phyloP scores from a whole-genome alignment of 306 rosid species.

The Coriaria nepalensis region DNA sequence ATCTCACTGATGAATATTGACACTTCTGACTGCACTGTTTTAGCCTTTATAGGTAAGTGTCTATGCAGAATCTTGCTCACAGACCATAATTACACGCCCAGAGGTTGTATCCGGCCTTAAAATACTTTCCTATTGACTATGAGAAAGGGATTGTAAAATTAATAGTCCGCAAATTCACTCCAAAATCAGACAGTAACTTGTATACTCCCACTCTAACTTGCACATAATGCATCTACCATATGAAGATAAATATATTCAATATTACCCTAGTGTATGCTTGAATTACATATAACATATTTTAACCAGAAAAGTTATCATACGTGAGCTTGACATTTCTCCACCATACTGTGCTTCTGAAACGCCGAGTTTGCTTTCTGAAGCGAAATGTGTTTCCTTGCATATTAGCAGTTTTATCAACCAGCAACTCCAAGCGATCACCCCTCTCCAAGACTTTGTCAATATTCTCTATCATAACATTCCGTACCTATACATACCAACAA shows the following conservation, averaged over 20 bases:
- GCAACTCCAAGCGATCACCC: conserved; percentile 90
- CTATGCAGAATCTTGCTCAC: too few species aligned
- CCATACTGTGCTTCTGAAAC: conserved; percentile 84
- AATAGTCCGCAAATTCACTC: too few species aligned
- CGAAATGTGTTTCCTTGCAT: conserved; percentile 96
- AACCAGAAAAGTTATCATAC: conserved; percentile 31
- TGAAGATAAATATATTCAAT: background rate
- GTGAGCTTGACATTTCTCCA: conserved; percentile 95
- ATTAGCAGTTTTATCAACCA: conserved; percentile 82
- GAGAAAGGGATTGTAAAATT: too few species aligned
- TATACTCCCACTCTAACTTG: too few species aligned
- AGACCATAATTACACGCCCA: too few species aligned
- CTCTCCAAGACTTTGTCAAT: conserved; percentile 92
- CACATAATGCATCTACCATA: too few species aligned
- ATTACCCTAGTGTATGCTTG: background rate
- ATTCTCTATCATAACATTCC: conserved; percentile 92
- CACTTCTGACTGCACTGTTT: too few species aligned
- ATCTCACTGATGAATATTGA: too few species aligned
- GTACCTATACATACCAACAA: conserved; percentile 33
- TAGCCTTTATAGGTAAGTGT: too few species aligned
- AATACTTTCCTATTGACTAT: too few species aligned
- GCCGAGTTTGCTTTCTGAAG: conserved; percentile 95
- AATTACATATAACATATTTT: background rate
- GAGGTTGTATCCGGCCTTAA: too few species aligned
- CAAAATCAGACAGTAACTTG: too few species aligned